Evolutionary conservation across 1,284 basidiomycete species (phyloP), one percentile per base, ranked within the genome.

Genomic region (Leccinum glutinopallens): DNA sequence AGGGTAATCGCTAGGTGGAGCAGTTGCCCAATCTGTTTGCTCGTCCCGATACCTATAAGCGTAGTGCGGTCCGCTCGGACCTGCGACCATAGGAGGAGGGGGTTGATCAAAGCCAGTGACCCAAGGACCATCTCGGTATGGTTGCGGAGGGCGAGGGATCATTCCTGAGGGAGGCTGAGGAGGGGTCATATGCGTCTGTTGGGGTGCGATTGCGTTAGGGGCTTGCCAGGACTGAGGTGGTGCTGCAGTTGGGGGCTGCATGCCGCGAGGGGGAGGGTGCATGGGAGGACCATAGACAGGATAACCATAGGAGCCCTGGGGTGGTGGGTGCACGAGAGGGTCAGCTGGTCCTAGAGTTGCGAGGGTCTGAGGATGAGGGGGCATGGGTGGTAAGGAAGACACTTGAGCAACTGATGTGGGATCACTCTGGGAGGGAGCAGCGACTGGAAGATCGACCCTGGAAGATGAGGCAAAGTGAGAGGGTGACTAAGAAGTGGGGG

Each of bases 211-310:
- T 17, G 79, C 81, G 61, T 79, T 82, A 7, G 85, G 74, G 4
- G 81, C 78, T 71, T 89, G 87, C 89, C 88, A 90, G 29, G 84
- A 79, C 64, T 84, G 87, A 17, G 85, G 83, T 6, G 84, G 83
- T 0, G 79, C 77, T 46, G 80, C 74, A 12, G 81, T 75, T 9
- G 82, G 76, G 10, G 80, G 79, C 51, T 80, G 84, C 71, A 87
- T 79, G 33, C 77, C 76, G 53, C 80, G 80, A 33, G 79, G 74
- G 53, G 78, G 66, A 55, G 76, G 73, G 58, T 82, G 82, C 62
- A 82, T 76, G 2, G 79, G 75, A 29, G 79, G 70, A 4, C 75
- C 73, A 64, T 86, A 87, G 0, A 85, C 79, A 37, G 80, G 74
- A 67, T 85, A 86, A 0, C 77, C 72, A 67, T 84, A 86, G 1